Evolutionary conservation across 75 land plant species (phyloP).

Genomic region (Selaginella moellendorffii): DNA sequence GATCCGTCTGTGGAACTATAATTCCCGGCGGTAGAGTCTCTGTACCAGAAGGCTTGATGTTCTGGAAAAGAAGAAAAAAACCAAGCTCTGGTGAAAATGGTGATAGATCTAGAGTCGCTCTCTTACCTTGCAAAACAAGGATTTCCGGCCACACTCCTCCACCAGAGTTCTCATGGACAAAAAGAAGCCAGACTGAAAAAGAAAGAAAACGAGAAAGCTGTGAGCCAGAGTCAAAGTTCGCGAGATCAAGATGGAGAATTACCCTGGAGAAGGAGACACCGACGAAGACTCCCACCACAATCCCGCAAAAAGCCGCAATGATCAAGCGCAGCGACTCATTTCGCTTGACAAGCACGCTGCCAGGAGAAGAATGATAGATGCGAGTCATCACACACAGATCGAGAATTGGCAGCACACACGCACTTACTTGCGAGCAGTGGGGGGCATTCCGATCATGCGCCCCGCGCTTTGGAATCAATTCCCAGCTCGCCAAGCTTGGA

Average conservation of each 20-base stretch:
- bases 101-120: neutral
- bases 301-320: neutral
- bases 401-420: neutral
- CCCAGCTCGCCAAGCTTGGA: too few species aligned
- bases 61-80: constrained; percentile 10
- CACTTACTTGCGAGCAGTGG: neutral
- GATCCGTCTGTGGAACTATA: constrained; percentile 44
- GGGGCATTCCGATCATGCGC: neutral
- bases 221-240: neutral
- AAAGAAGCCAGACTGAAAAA: neutral
- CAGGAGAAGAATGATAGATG: too few species aligned
- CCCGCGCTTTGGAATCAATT: neutral
- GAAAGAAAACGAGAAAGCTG: neutral
- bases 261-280: constrained; percentile 12
- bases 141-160: neutral
- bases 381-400: neutral
- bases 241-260: constrained; percentile 4
- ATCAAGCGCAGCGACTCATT: neutral
- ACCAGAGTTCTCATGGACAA: neutral
- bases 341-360: neutral
- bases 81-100: neutral
- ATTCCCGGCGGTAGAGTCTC: constrained; percentile 58
- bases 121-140: neutral
- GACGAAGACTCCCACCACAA: neutral
- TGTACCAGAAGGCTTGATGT: constrained; percentile 41